Evolutionary conservation across 1,139 yeast species (phyloP), one percentile per base, ranked within the genome.

Genomic region (Nakaseomyces uthaithaninus): DNA sequence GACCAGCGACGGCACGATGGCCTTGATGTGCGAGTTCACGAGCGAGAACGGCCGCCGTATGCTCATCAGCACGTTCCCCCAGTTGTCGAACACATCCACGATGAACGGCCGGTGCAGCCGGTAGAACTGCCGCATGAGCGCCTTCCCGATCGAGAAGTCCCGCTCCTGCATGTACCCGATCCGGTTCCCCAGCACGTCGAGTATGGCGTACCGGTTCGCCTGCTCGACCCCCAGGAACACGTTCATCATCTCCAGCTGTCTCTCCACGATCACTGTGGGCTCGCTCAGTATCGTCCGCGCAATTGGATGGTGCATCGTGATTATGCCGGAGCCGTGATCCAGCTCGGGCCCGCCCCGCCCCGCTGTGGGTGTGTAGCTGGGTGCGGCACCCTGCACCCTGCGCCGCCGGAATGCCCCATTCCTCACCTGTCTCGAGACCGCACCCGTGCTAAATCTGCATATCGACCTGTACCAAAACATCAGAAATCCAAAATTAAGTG

Each of bases 161-260:
- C 84, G 75, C 54, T 87, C 96, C 47, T 74, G 69, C 79, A 89
- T 77, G 59, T 72, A 80, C 0, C 96, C 98, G 11, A 91, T 58
- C 43, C 75, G 80, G 43, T 75, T 69, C 2, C 97, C 97, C 46
- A 66, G 51, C 0, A 81, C 71, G 59, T 86, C 83, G 77, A 81
- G 70, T 35, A 91, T 72, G 11, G 73, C 71, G 59, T 89, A 91
- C 49, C 71, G 66, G 58, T 89, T 89, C 1, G 94, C 87, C 63
- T 89, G 97, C 59, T 91, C 97, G 54, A 84, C 84, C 1, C 96
- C 96, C 27, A 89, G 58, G 41, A 87, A 72, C 12, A 91, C 68
- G 55, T 86, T 89, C 86, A 86, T 80, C 65, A 81, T 72, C 61
- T 91, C 97, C 27, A 91, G 67, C 55, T 85, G 83, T 43, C 98